phyloP scores from a whole-genome alignment of 2,329 filamentous ascomycete species.

The Mollisiaceae sp. region DNA sequence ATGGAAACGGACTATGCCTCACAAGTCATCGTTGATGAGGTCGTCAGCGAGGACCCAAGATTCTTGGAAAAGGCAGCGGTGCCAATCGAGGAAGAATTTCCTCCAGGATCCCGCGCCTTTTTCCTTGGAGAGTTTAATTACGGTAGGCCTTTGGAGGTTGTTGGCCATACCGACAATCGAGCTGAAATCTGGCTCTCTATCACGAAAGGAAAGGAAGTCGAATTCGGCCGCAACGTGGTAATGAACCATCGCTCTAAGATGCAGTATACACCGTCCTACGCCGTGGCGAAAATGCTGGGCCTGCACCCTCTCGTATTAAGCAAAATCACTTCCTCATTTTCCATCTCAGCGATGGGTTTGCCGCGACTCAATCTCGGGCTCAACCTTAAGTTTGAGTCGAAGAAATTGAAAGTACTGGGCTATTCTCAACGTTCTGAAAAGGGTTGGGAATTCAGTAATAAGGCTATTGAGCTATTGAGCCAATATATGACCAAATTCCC shows the following conservation, averaged over 20 bases:
- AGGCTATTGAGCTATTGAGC: constrained; percentile 79
- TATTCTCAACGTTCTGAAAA: constrained; percentile 86
- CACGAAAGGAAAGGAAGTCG: constrained; percentile 73
- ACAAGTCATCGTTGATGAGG: constrained; percentile 87
- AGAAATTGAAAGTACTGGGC: constrained; percentile 93
- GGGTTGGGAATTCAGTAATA: constrained; percentile 94
- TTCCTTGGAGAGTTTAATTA: constrained; percentile 95
- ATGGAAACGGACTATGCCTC: constrained; percentile 90
- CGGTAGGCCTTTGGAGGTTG: constrained; percentile 85
- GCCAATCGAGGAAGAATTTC: constrained; percentile 91
- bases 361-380: constrained; percentile 84
- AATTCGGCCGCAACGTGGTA: constrained; percentile 81
- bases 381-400: constrained; percentile 95
- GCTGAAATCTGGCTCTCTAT: constrained; percentile 79
- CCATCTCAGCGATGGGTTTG: constrained; percentile 79
- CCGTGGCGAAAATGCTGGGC: constrained; percentile 81
- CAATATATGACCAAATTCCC: constrained; percentile 95
- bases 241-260: constrained; percentile 69
- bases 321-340: constrained; percentile 95
- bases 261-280: constrained; percentile 84
- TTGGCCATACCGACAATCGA: constrained; percentile 74
- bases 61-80: constrained; percentile 91
- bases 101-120: constrained; percentile 80
- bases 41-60: constrained; percentile 87
- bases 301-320: constrained; percentile 88